Base-by-base conservation (phyloP, 768 basidiomycete genomes). In the Lentinula lateritia region DNA sequence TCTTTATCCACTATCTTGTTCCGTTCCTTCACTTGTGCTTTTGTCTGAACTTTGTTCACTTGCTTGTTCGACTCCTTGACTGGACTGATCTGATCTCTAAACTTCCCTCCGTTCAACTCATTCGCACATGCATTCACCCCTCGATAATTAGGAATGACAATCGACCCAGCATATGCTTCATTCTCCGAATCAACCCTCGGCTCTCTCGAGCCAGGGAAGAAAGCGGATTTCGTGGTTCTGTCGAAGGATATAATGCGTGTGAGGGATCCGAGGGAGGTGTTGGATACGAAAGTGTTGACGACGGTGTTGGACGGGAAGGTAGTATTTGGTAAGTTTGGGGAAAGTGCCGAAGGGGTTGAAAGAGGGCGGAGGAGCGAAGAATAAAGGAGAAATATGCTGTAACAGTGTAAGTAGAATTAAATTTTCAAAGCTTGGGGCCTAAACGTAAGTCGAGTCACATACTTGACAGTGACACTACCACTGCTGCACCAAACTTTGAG, bases 191-290 rank as follows among this genome's bases (percentile, higher is more conserved):
- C 80, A 45, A 74, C 67, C 3, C 79, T 92, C 8, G 95, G 95
- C 15, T 90, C 90, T 2, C 79, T 97, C 41, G 81, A 82, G 42
- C 72, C 80, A 1, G 93, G 93, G 15, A 94, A 93, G 69, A 78
- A 81, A 34, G 95, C 93, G 7, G 95, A 98, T 72, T 92, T 88
- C 65, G 87, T 90, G n/a, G 77, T 97, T 16, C 79, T 95, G 62
- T 89, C 90, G 6, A 83, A 84, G 63, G 87, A 97, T 70, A 88
- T 96, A 64, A 89, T 95, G 88, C 74, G 73, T 13, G 73, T 56
- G 8, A 36, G 18, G 18, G 45, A 46, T 39, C 35, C 32, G 9
- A 50, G 20, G 20, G 23, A 48, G 20, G 35, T 94, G 15, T 77
- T 95, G 32, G 68, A 76, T n/a, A 89, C 92, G 5, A 79, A 80